A percentile compares a stretch with the other conserved stretches of the same genome.
phyloP scores from a whole-genome alignment of 768 basidiomycete genomes.

The Phaeotremella fagi region DNA sequence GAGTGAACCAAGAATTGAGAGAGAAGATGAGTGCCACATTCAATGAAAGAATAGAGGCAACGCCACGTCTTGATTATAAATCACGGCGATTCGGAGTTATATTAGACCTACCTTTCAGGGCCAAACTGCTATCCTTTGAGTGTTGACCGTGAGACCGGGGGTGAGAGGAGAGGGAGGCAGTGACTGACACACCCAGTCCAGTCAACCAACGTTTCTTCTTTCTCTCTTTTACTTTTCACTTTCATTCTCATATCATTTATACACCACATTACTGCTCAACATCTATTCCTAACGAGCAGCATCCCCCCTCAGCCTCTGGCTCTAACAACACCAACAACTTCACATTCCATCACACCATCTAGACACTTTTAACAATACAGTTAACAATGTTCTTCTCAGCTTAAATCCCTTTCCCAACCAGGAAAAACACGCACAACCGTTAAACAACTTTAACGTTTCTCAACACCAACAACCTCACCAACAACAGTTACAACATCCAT shows the following conservation, averaged over 20 bases:
- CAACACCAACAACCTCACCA: no score
- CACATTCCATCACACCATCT: conserved; percentile 11
- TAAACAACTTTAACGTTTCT: no score
- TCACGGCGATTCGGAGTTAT: no score
- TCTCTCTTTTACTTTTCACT: conserved; percentile 6
- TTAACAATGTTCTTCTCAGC: conserved; percentile 30
- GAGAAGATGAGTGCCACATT: no score
- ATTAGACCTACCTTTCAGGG: no score
- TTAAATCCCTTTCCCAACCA: conserved; percentile 13
- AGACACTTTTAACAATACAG: conserved; percentile 15
- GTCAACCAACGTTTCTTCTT: background rate
- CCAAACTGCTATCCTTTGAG: no score
- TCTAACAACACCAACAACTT: background rate
- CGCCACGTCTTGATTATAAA: no score
- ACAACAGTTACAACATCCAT: conserved; percentile 10
- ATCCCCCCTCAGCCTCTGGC: conserved; percentile 7
- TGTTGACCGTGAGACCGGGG: conserved; percentile 1
- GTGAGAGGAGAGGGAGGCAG: conserved; percentile 23
- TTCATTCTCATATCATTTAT: background rate
- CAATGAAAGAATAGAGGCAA: no score
- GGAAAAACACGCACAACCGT: conserved; percentile 7
- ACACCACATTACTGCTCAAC: background rate
- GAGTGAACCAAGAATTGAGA: no score
- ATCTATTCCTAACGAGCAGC: background rate
- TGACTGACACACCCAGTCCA: background rate